Evolutionary conservation across 139 green algal genomes (phyloP).

Genomic region (Micractinium conductrix): DNA sequence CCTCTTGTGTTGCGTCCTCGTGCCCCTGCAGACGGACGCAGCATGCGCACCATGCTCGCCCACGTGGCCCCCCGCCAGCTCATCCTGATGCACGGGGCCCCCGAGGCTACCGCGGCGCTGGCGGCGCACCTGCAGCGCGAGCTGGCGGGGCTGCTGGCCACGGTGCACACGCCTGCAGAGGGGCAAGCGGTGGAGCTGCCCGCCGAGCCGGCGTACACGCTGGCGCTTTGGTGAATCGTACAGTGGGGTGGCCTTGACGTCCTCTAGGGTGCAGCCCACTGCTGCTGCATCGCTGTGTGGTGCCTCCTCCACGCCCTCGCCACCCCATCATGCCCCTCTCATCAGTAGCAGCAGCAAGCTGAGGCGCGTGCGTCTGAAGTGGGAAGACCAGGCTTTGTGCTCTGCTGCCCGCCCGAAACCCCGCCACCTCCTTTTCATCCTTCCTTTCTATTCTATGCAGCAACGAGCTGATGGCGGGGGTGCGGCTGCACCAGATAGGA

Average conservation of each 20-base stretch:
- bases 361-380: too few species aligned
- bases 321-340: too few species aligned
- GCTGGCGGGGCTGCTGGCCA: constrained; percentile 45
- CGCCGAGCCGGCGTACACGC: constrained; percentile 15
- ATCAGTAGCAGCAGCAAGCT: background rate
- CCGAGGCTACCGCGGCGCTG: constrained; percentile 47
- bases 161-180: constrained; percentile 38
- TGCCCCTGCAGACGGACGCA: constrained; percentile 56
- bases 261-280: too few species aligned
- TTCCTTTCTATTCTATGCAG: background rate
- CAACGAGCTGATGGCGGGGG: constrained; percentile 48
- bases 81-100: constrained; percentile 61
- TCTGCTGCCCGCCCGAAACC: background rate
- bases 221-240: constrained; percentile 12
- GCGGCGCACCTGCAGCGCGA: constrained; percentile 41
- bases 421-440: background rate
- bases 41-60: constrained; percentile 65
- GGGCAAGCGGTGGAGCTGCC: constrained; percentile 50
- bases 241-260: too few species aligned
- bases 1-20: background rate
- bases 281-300: too few species aligned
- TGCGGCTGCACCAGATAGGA: constrained; percentile 47
- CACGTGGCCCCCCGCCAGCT: constrained; percentile 67
- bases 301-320: too few species aligned
- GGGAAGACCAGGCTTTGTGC: background rate